phyloP scores from a whole-genome alignment of 352 stramenopile species.

The Aphanomyces astaci region DNA sequence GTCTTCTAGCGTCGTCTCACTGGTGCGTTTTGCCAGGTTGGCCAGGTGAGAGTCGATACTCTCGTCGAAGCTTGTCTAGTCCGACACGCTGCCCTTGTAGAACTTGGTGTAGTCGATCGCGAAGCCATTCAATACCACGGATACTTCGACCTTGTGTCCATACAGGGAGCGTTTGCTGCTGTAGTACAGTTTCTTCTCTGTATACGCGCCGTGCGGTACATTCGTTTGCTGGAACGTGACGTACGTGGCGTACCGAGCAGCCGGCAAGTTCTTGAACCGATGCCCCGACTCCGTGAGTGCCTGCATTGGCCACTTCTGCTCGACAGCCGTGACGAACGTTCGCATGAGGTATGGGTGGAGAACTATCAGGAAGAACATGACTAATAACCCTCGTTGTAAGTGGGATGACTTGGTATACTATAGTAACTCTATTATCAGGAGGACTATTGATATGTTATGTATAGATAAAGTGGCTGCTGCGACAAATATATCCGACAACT shows the following conservation, averaged over 20 bases:
- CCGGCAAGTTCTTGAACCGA: slow-evolving; percentile 17
- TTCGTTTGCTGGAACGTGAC: slow-evolving; percentile 27
- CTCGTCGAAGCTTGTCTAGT: slow-evolving; percentile 11
- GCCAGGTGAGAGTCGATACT: slow-evolving; percentile 1
- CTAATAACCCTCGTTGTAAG: no score
- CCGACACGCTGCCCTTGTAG: not conserved
- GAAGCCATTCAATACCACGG: slow-evolving; percentile 19
- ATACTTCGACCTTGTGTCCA: slow-evolving; percentile 26
- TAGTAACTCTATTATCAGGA: no score
- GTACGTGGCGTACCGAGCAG: slow-evolving; percentile 22
- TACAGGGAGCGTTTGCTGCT: slow-evolving; percentile 25
- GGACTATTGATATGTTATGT: no score
- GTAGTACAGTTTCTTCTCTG: slow-evolving; percentile 13
- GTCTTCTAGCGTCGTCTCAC: not conserved
- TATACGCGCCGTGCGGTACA: not conserved
- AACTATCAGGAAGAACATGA: not conserved
- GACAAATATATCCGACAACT: no score
- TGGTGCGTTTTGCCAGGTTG: not conserved
- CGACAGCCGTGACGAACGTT: not conserved
- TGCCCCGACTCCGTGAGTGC: not conserved
- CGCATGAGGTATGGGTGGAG: not conserved
- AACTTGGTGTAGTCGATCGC: slow-evolving; percentile 19
- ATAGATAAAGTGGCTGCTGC: no score
- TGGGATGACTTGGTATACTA: no score
- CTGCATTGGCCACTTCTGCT: not conserved